A percentile compares a stretch with the other conserved stretches of the same genome.
phyloP scores from a whole-genome alignment of 441 rosid genomes.

The Adansonia madagascariensis region DNA sequence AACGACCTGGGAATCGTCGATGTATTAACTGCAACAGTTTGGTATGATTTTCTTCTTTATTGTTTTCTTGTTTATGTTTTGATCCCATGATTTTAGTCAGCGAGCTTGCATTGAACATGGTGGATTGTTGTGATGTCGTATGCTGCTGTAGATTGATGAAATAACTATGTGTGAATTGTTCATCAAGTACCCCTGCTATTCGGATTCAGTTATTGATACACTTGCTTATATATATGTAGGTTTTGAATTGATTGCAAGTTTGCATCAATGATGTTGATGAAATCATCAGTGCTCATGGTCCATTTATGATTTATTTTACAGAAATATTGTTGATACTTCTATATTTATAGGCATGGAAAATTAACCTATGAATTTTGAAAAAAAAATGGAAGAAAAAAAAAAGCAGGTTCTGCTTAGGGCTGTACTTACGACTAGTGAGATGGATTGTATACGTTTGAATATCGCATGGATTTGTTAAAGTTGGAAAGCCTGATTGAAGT shows the following conservation, averaged over 20 bases:
- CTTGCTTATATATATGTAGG: neutral
- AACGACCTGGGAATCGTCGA: constrained; percentile 78
- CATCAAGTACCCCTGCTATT: constrained; percentile 1
- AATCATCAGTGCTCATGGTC: neutral
- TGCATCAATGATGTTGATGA: neutral
- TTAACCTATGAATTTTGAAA: neutral
- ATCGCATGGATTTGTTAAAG: neutral
- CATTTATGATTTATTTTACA: neutral
- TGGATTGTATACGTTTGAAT: neutral
- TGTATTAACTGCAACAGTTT: constrained; percentile 92
- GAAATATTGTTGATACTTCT: neutral
- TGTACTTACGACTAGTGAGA: neutral
- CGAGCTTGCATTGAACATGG: neutral
- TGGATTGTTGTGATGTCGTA: neutral
- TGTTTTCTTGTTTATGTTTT: constrained; percentile 6
- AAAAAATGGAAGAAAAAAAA: neutral
- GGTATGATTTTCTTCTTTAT: constrained; percentile 49
- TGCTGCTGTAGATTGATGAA: neutral
- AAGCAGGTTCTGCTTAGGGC: neutral
- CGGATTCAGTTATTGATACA: neutral
- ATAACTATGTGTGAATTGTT: neutral
- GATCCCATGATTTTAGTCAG: neutral
- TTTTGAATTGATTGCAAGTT: neutral
- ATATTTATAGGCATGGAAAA: neutral
- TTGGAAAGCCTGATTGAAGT: neutral